These are phyloP conservation scores for Onygena corvina DNA, from an alignment of 2,329 filamentous ascomycete genomes.

Conservation along the genomic window DNA sequence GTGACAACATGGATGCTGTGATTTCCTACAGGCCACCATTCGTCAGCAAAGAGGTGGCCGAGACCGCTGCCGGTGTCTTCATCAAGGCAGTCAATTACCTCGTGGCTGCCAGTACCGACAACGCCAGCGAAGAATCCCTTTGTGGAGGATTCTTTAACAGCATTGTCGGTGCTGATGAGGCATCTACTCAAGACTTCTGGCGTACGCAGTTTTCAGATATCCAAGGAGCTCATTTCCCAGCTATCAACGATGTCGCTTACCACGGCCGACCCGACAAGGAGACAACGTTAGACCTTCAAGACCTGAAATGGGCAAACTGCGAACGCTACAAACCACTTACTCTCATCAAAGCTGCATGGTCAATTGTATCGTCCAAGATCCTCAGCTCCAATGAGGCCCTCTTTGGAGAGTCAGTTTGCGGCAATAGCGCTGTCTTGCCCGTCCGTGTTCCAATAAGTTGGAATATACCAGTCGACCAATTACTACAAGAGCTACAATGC, in stretches of 20 bases:
- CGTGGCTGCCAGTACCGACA: background rate
- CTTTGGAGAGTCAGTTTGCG: slow-evolving; percentile 31
- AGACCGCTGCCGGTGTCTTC: background rate
- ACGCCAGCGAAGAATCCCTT: background rate
- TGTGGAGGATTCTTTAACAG: background rate
- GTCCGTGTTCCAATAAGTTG: slow-evolving; percentile 23
- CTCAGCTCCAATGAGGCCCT: slow-evolving; percentile 27
- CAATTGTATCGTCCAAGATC: slow-evolving; percentile 9
- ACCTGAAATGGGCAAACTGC: background rate
- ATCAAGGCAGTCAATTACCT: slow-evolving; percentile 1
- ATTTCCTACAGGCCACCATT: background rate
- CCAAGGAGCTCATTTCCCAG: background rate
- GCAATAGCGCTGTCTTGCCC: slow-evolving; percentile 25
- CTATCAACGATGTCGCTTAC: background rate
- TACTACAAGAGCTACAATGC: slow-evolving; percentile 42
- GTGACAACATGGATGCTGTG: background rate
- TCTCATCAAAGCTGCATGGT: slow-evolving; percentile 11
- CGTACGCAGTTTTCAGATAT: background rate
- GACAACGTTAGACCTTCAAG: background rate
- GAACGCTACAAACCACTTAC: background rate
- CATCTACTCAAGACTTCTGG: slow-evolving; percentile 2
- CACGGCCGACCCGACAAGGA: background rate
- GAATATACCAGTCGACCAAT: background rate
- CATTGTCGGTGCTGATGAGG: background rate
- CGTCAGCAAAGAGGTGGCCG: background rate